Conservation (phyloP, 345 rosid species). For the Murraya koenigii region DNA sequence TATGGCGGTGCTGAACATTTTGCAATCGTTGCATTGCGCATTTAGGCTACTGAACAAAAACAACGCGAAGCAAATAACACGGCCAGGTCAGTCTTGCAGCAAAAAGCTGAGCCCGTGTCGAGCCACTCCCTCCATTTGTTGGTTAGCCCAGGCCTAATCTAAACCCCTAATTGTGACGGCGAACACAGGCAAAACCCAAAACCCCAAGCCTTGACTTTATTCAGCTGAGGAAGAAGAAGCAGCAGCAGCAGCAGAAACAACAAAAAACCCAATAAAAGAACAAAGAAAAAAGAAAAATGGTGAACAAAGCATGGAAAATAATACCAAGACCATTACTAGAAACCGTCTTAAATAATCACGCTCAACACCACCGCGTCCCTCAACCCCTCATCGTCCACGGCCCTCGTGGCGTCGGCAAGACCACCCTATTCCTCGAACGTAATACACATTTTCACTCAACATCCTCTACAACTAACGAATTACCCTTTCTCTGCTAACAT, state of each 20-base stretch:
- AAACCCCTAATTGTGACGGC: neutral
- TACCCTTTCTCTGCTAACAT: neutral
- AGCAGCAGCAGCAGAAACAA: neutral
- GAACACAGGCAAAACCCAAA: neutral
- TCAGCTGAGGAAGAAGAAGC: neutral
- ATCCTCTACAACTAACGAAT: neutral
- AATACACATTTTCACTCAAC: neutral
- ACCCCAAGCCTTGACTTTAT: neutral
- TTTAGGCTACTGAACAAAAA: neutral
- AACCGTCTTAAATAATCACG: constrained; percentile 84
- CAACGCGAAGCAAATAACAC: no score
- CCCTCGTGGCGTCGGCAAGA: constrained; percentile 98
- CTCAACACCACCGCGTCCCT: constrained; percentile 91
- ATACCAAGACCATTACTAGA: constrained; percentile 82
- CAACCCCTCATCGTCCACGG: constrained; percentile 96
- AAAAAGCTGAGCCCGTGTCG: neutral
- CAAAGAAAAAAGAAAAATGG: constrained; percentile 39
- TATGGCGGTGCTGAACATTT: no score
- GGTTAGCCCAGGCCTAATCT: neutral
- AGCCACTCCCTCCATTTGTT: neutral
- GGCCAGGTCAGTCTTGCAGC: neutral
- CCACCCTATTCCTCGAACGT: constrained; percentile 90
- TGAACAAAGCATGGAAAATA: constrained; percentile 81
- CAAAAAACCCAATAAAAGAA: no score
- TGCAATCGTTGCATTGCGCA: neutral